Conservation (phyloP, 2,329 filamentous ascomycete species). For the Coniochaeta ligniaria region DNA sequence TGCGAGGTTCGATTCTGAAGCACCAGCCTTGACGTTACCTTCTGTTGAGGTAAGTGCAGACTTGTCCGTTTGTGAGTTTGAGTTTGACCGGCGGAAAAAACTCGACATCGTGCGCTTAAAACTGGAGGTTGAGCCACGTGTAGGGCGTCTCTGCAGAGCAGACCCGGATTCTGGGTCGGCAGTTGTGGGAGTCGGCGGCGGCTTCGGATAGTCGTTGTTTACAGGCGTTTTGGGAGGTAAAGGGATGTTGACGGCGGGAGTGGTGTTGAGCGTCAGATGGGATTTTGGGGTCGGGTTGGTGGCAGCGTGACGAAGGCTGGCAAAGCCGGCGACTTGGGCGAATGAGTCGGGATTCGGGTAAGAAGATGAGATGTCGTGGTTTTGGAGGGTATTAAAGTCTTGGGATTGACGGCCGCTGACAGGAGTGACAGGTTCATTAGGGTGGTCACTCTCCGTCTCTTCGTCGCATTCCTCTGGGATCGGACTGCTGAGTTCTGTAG, state of each 20-base stretch:
- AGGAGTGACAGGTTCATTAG: slow-evolving; percentile 55
- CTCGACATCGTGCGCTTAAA: slow-evolving; percentile 43
- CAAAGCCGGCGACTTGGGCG: background rate
- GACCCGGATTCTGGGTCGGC: slow-evolving; percentile 18
- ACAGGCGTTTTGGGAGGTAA: slow-evolving; percentile 5
- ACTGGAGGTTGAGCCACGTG: slow-evolving; percentile 31
- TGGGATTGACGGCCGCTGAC: slow-evolving; percentile 50
- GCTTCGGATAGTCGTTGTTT: slow-evolving; percentile 1
- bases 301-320: slow-evolving; percentile 13
- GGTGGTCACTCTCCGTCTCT: slow-evolving; percentile 53
- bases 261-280: slow-evolving; percentile 13
- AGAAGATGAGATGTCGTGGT: slow-evolving; percentile 23
- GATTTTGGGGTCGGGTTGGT: slow-evolving; percentile 16
- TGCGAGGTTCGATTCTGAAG: slow-evolving; percentile 19
- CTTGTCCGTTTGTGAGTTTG: slow-evolving; percentile 26
- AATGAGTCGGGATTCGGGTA: slow-evolving; percentile 18
- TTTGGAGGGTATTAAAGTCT: slow-evolving; percentile 33
- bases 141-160: slow-evolving; percentile 30
- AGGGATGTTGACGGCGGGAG: slow-evolving; percentile 1
- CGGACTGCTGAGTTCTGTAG: slow-evolving; percentile 41
- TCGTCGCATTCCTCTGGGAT: slow-evolving; percentile 54
- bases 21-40: slow-evolving; percentile 9
- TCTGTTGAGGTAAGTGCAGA: slow-evolving; percentile 13
- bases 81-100: slow-evolving; percentile 37
- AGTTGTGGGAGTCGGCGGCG: slow-evolving; percentile 5